Evolutionary conservation across 257 asterid genomes (phyloP).

Genomic region (Penstemon newberryi): DNA sequence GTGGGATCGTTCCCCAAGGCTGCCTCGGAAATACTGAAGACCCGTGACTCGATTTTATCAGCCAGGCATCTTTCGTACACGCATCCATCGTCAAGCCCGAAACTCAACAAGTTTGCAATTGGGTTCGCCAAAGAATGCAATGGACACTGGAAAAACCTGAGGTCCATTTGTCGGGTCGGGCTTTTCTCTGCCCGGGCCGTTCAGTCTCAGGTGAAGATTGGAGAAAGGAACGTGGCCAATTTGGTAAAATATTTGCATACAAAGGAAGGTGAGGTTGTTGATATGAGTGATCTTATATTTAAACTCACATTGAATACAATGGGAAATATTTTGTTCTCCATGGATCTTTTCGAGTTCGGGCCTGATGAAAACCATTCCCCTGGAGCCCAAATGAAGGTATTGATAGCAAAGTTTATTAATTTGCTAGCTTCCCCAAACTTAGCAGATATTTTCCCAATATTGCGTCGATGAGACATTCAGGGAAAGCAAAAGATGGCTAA

Average conservation of each 20-base stretch:
- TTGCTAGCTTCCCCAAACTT: conserved; percentile 1
- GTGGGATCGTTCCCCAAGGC: conserved; percentile 4
- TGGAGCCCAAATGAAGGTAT: too few species aligned
- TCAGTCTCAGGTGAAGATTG: background rate
- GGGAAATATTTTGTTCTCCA: background rate
- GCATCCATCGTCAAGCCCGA: background rate
- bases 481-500: background rate
- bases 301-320: background rate
- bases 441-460: background rate
- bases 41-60: background rate
- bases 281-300: too few species aligned
- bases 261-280: background rate
- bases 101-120: background rate
- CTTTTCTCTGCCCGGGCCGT: background rate
- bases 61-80: background rate
- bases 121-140: background rate
- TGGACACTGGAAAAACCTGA: background rate
- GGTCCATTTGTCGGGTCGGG: background rate
- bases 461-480: background rate
- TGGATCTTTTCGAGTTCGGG: too few species aligned
- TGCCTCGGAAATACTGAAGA: conserved; percentile 5
- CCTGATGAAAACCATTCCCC: too few species aligned
- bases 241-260: background rate
- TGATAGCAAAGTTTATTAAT: background rate
- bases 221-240: background rate